These are phyloP conservation scores for Kodamaea fungicola DNA, from an alignment of 1,139 yeast species.

Conservation along the genomic window DNA sequence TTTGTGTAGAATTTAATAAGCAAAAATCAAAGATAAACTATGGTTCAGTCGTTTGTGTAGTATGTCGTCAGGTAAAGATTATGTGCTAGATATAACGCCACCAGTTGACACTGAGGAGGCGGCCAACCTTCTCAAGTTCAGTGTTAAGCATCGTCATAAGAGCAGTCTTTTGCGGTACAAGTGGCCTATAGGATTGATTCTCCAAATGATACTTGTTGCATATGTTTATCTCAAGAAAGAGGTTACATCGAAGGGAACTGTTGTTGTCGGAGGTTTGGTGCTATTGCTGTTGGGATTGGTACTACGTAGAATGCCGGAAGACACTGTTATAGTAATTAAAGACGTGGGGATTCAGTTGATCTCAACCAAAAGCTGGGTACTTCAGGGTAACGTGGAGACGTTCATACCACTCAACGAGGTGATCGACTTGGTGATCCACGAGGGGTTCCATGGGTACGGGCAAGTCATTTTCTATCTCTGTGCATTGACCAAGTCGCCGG, in stretches of 20 bases:
- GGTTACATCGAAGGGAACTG: background rate
- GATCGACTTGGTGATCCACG: slow-evolving; percentile 62
- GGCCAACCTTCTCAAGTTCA: slow-evolving; percentile 18
- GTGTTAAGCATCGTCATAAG: slow-evolving; percentile 16
- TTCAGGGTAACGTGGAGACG: slow-evolving; percentile 15
- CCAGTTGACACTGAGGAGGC: slow-evolving; percentile 7
- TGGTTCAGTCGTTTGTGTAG: background rate
- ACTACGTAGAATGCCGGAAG: slow-evolving; percentile 27
- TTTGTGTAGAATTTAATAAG: background rate
- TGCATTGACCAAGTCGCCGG: slow-evolving; percentile 42
- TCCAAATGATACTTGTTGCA: slow-evolving; percentile 2
- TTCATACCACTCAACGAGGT: slow-evolving; percentile 54
- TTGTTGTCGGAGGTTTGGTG: background rate
- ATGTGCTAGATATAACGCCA: slow-evolving; percentile 27
- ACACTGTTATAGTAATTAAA: slow-evolving; percentile 33
- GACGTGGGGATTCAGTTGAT: slow-evolving; percentile 37
- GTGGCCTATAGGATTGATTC: slow-evolving; percentile 4
- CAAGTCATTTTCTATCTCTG: slow-evolving; percentile 62
- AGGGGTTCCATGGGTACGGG: slow-evolving; percentile 60
- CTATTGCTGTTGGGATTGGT: slow-evolving; percentile 11
- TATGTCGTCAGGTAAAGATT: slow-evolving; percentile 34
- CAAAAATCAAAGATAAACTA: too few relatives aligned
- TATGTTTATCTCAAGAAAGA: background rate
- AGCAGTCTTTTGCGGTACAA: slow-evolving; percentile 9
- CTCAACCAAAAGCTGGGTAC: slow-evolving; percentile 28